phyloP scores from a whole-genome alignment of 345 rosid genomes.

The Eucalyptus shirleyi region DNA sequence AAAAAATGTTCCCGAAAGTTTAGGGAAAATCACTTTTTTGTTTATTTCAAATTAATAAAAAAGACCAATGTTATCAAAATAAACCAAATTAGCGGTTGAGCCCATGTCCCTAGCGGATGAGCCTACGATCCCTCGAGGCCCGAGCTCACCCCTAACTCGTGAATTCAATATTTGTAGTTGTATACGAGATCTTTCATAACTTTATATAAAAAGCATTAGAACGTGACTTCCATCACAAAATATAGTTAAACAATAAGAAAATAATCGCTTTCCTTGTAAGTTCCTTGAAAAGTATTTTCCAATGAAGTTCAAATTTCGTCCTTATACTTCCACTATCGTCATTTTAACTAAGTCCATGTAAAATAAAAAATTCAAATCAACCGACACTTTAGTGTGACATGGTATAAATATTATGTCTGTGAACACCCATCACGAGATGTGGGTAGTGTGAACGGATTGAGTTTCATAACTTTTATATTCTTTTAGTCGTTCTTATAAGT shows the following conservation, averaged over 20 bases:
- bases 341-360: neutral
- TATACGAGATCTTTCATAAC: neutral
- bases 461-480: neutral
- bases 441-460: neutral
- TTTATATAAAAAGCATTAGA: neutral
- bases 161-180: neutral
- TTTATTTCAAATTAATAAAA: no score
- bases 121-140: neutral
- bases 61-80: no score
- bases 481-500: neutral
- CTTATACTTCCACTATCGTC: neutral
- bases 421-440: neutral
- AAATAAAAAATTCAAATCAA: neutral
- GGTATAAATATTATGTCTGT: neutral
- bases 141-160: neutral
- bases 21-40: no score
- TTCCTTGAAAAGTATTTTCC: neutral
- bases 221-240: neutral
- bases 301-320: neutral
- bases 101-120: neutral
- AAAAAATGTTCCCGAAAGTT: no score
- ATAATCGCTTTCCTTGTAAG: neutral
- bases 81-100: accelerated
- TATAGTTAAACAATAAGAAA: neutral
- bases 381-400: neutral